Evolutionary conservation across 106 monocot species (phyloP).

Genomic region (Dendrobium catenatum): DNA sequence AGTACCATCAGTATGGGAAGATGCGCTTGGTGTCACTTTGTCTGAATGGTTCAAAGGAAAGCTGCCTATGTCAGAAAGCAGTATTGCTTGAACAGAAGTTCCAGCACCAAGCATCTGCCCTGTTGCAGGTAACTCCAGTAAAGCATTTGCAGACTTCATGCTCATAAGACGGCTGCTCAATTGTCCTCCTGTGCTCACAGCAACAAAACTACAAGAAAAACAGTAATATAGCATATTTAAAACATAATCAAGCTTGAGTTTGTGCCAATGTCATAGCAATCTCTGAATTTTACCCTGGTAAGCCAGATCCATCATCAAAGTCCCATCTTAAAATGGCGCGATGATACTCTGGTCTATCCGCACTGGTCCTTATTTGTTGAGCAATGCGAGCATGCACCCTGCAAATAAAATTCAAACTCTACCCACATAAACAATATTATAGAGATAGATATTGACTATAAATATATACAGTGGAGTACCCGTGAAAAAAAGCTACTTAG

Average conservation of each 20-base stretch:
- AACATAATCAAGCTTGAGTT: not conserved
- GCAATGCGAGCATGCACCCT: constrained; percentile 62
- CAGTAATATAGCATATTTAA: not conserved
- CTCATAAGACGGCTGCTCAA: constrained; percentile 83
- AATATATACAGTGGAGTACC: not conserved
- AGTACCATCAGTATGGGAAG: constrained; percentile 4
- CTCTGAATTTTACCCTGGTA: constrained; percentile 46
- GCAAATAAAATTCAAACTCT: constrained; percentile 7
- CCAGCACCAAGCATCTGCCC: constrained; percentile 57
- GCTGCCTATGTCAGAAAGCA: constrained; percentile 65
- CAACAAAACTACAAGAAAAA: constrained; percentile 63
- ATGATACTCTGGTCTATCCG: constrained; percentile 66
- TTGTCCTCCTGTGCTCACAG: constrained; percentile 90
- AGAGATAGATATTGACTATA: not conserved
- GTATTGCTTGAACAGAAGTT: constrained; percentile 54
- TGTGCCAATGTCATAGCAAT: not conserved
- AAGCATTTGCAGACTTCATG: constrained; percentile 95
- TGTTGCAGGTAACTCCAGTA: constrained; percentile 61
- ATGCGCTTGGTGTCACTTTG: constrained; percentile 4
- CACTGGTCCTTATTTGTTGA: constrained; percentile 52
- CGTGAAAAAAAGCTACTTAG: not conserved
- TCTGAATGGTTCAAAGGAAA: constrained; percentile 20
- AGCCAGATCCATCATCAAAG: constrained; percentile 53
- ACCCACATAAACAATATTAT: not conserved
- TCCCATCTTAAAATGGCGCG: constrained; percentile 74